A percentile compares a stretch with the other conserved stretches of the same genome.
Evolutionary conservation across 192 early-diverging fungal genomes (phyloP).

Genomic region (Pilaira anomala): DNA sequence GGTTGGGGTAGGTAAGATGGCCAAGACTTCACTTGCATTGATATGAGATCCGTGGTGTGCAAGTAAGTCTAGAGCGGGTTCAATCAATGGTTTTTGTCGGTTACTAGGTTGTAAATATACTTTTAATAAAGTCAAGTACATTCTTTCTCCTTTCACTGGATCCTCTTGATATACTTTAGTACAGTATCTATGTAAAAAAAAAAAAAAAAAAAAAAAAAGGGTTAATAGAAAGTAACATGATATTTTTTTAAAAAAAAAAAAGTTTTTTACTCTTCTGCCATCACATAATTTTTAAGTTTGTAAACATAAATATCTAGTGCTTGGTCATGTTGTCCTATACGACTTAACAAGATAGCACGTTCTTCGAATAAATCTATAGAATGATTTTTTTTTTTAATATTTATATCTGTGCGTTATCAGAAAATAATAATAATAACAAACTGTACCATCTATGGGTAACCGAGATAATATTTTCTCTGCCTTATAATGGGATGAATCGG

Average conservation of each 20-base stretch:
- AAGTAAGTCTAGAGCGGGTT: conserved; percentile 58
- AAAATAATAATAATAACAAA: not conserved
- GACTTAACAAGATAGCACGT: conserved; percentile 72
- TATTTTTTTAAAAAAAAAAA: not conserved
- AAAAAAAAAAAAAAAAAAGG: not conserved
- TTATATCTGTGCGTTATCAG: not conserved
- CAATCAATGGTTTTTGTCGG: conserved; percentile 45
- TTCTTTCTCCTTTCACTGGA: conserved; percentile 45
- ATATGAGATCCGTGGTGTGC: conserved; percentile 66
- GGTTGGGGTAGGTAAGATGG: conserved; percentile 27
- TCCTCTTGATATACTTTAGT: conserved; percentile 51
- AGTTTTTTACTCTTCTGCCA: conserved; percentile 62
- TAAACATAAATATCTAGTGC: conserved; percentile 81
- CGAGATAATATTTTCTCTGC: conserved; percentile 71
- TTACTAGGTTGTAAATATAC: conserved; percentile 56
- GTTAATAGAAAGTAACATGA: no score
- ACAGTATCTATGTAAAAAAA: conserved; percentile 52
- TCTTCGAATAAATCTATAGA: conserved; percentile 73
- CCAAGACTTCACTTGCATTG: conserved; percentile 47
- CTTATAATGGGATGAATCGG: conserved; percentile 64
- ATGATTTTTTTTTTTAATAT: not conserved
- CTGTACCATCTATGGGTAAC: conserved; percentile 68
- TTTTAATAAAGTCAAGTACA: conserved; percentile 63
- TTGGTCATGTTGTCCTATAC: conserved; percentile 84
- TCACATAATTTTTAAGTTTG: conserved; percentile 64